These are phyloP conservation scores for Neovahlkampfia damariscottae DNA, from an alignment of 78 protist genomes.

Conservation along the genomic window DNA sequence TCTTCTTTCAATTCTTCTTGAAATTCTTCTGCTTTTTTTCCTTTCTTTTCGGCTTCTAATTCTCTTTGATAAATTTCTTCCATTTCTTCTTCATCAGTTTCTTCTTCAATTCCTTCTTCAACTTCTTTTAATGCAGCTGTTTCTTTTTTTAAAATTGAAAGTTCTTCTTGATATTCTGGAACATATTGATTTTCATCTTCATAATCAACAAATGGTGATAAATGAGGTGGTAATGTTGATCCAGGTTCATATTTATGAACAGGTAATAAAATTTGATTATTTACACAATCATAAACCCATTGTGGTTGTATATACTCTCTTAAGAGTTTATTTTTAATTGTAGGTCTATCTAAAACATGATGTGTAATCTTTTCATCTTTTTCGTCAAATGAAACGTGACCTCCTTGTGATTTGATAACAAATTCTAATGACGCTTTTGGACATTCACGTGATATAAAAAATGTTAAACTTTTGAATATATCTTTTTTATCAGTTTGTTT, in stretches of 20 bases:
- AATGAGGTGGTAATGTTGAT: constrained; percentile 75
- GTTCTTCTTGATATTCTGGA: background rate
- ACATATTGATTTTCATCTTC: background rate
- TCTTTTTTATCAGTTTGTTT: background rate
- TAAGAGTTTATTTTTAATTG: background rate
- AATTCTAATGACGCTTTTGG: constrained; percentile 50
- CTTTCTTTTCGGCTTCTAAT: background rate
- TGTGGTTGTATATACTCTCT: constrained; percentile 84
- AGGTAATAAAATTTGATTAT: constrained; percentile 40
- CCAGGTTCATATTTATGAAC: constrained; percentile 37
- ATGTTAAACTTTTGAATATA: constrained; percentile 9
- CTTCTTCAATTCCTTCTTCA: background rate
- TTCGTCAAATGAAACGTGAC: constrained; percentile 2
- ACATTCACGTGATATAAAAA: constrained; percentile 53
- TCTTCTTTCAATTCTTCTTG: background rate
- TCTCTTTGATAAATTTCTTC: constrained; percentile 4
- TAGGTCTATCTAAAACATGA: constrained; percentile 14
- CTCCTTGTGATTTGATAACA: constrained; percentile 57
- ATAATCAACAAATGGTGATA: constrained; percentile 78
- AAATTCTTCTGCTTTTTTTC: background rate
- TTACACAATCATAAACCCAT: constrained; percentile 88
- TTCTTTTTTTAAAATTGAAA: background rate
- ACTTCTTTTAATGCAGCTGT: background rate
- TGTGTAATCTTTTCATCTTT: background rate
- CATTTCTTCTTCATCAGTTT: constrained; percentile 3